These are phyloP conservation scores for Fusarium setosum DNA, from an alignment of 2,329 filamentous ascomycete genomes.

Conservation along the genomic window DNA sequence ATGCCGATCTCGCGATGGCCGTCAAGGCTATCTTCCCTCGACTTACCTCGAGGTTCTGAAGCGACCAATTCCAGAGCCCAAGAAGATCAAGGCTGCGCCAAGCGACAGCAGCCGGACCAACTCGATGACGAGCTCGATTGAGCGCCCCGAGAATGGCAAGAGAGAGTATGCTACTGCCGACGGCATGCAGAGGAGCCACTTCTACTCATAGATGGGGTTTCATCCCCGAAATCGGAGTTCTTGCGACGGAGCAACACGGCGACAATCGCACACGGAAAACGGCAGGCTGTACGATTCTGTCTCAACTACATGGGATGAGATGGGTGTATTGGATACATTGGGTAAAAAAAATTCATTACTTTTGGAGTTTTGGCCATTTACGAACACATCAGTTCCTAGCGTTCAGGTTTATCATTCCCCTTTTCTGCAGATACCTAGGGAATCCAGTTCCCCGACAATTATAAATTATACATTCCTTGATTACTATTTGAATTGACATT, in stretches of 20 bases:
- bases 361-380: conserved; percentile 39
- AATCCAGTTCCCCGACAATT: conserved; percentile 13
- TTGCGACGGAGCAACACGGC: conserved; percentile 1
- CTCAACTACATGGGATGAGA: conserved; percentile 21
- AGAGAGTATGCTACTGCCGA: conserved; percentile 64
- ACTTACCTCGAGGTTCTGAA: conserved; percentile 86
- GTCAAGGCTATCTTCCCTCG: conserved; percentile 90
- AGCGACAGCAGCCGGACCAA: conserved; percentile 61
- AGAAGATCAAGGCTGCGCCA: conserved; percentile 63
- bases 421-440: conserved; percentile 15
- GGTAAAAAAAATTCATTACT: conserved; percentile 39
- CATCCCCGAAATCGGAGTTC: neutral
- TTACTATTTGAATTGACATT: neutral
- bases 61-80: conserved; percentile 61
- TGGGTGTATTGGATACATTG: conserved; percentile 40
- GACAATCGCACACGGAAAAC: conserved; percentile 10
- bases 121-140: conserved; percentile 60
- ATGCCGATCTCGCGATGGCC: conserved; percentile 88
- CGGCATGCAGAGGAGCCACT: conserved; percentile 69
- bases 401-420: conserved; percentile 28
- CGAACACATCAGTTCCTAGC: conserved; percentile 40
- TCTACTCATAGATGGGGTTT: conserved; percentile 59
- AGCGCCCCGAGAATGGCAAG: conserved; percentile 55
- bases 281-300: conserved; percentile 36
- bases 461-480: conserved; percentile 27